Conservation (phyloP, 345 rosid genomes). For the Populus euphratica region DNA sequence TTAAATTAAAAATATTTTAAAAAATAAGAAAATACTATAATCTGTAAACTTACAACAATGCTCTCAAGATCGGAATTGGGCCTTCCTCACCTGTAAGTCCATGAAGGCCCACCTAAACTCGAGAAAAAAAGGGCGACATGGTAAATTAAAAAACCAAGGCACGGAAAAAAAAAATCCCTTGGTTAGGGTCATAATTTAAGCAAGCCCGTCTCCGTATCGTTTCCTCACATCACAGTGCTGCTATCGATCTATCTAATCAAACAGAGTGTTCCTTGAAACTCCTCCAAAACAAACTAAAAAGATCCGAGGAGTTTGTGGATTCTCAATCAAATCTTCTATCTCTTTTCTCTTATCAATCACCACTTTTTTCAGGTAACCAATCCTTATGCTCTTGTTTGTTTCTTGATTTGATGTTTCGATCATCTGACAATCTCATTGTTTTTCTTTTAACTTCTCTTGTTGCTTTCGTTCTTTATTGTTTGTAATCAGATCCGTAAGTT, state of each 20-base stretch:
- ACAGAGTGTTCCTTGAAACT: background rate
- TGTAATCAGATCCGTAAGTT: background rate
- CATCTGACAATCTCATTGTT: background rate
- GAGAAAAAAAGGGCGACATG: too few species aligned
- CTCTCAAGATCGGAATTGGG: background rate
- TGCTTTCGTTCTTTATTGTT: background rate
- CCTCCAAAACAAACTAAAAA: background rate
- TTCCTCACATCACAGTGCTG: too few species aligned
- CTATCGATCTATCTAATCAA: background rate
- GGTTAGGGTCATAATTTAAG: background rate
- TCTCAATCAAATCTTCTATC: background rate
- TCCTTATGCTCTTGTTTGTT: background rate
- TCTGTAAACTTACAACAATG: too few species aligned
- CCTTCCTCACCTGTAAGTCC: background rate
- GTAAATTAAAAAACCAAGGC: background rate
- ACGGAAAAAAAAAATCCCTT: background rate
- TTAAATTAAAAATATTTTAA: too few species aligned
- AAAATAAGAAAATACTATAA: too few species aligned
- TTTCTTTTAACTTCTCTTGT: background rate
- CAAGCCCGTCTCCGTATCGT: background rate
- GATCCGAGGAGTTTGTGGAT: slow-evolving; percentile 8
- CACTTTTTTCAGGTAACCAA: background rate
- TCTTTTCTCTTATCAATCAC: background rate
- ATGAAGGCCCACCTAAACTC: background rate
- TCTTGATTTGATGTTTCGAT: background rate